Evolutionary conservation across 225 moss, liverwort and hornwort genomes (phyloP).

Genomic region (Lunularia cruciata): DNA sequence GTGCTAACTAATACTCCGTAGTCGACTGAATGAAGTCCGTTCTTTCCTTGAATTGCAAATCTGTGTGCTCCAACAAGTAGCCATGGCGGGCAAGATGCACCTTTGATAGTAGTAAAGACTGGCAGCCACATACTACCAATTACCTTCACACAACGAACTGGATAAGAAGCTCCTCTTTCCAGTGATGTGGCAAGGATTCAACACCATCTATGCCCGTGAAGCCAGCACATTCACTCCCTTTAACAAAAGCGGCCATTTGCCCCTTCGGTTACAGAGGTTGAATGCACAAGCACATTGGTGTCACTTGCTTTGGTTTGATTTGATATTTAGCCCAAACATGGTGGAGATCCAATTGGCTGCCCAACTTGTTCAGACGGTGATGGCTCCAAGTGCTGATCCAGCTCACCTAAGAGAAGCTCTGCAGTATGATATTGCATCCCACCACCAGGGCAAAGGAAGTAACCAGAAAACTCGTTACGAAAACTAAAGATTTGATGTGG

Average conservation of each 20-base stretch:
- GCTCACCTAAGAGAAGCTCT: conserved; percentile 50
- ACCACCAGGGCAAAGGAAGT: conserved; percentile 30
- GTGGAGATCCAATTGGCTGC: conserved; percentile 47
- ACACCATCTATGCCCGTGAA: conserved; percentile 30
- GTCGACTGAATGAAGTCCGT: conserved; percentile 2
- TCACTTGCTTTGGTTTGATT: conserved; percentile 32
- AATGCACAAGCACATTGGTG: conserved; percentile 30
- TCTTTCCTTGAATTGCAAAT: neutral
- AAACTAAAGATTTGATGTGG: conserved; percentile 8
- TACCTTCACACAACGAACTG: conserved; percentile 41
- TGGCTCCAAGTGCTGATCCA: conserved; percentile 51
- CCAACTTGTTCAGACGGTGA: conserved; percentile 45
- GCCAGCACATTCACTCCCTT: conserved; percentile 44
- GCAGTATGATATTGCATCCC: conserved; percentile 42
- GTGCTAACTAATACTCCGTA: conserved; percentile 22
- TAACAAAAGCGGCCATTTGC: conserved; percentile 51
- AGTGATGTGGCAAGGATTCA: conserved; percentile 33
- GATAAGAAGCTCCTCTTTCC: conserved; percentile 38
- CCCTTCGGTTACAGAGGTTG: conserved; percentile 51
- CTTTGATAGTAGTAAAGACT: conserved; percentile 19
- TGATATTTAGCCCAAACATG: conserved; percentile 35
- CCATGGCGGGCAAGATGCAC: conserved; percentile 17
- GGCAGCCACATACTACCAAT: conserved; percentile 32
- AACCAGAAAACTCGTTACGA: conserved; percentile 30
- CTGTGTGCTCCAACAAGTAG: conserved; percentile 18